phyloP scores from a whole-genome alignment of 2,329 filamentous ascomycete genomes.

The Thelonectria rubi region DNA sequence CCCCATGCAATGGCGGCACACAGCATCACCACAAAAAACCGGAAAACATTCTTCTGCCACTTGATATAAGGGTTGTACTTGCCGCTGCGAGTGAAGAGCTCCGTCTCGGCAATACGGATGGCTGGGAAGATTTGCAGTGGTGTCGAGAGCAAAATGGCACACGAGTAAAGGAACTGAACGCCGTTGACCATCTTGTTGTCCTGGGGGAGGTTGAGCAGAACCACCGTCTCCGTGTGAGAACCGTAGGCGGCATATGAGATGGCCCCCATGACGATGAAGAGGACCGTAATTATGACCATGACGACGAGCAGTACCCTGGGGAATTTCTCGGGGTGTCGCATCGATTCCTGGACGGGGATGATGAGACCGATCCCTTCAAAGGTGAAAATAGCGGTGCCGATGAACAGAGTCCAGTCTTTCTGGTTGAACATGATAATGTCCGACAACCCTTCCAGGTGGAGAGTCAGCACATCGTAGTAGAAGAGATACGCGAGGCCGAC shows the following conservation, averaged over 20 bases:
- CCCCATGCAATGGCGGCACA: constrained; percentile 91
- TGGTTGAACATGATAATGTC: constrained; percentile 93
- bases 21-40: constrained; percentile 88
- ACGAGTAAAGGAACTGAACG: constrained; percentile 96
- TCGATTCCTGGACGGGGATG: constrained; percentile 97
- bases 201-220: constrained; percentile 94
- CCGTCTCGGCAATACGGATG: constrained; percentile 95
- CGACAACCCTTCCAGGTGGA: constrained; percentile 77
- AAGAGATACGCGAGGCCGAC: constrained; percentile 93
- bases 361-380: constrained; percentile 98
- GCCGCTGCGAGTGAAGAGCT: constrained; percentile 90
- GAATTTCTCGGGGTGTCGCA: constrained; percentile 91
- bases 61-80: constrained; percentile 99
- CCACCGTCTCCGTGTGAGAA: constrained; percentile 93
- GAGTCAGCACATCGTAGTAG: constrained; percentile 91
- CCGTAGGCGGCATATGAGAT: constrained; percentile 97
- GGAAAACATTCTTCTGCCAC: constrained; percentile 98
- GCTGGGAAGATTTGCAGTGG: constrained; percentile 97
- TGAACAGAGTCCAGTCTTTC: constrained; percentile 95
- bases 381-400: constrained; percentile 98
- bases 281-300: constrained; percentile 92
- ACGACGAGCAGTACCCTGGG: constrained; percentile 86
- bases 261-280: constrained; percentile 92
- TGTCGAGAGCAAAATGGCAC: constrained; percentile 95
- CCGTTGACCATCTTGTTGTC: constrained; percentile 94